Evolutionary conservation across 495 filamentous ascomycete species (phyloP), one percentile per base, ranked within the genome.

Genomic region (Neurospora tetraspora): DNA sequence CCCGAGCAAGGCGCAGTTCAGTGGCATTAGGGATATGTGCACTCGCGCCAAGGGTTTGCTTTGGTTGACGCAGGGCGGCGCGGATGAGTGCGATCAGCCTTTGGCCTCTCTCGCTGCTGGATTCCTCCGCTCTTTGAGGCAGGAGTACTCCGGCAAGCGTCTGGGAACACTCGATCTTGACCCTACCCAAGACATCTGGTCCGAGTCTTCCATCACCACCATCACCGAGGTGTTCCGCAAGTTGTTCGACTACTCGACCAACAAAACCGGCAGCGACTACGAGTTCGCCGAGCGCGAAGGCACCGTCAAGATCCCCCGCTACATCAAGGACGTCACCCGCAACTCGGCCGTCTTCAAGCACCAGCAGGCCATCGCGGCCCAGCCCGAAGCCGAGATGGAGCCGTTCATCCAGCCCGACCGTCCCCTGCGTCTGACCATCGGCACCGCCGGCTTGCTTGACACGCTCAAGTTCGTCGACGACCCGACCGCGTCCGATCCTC

Each of bases 31-130:
- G 65, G 36, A 73, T 0, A 59, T 83, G 8, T 77, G 74, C 69
- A 77, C 75, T 0, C 69, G 74, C n/a, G 70, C 76, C 5, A 73
- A 79, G n/a, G 79, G 84, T 9, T 74, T 82, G 2, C 80, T 84
- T 11, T 90, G 89, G 76, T 47, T 90, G 18, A 78, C 89, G 6
- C 77, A 84, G 39, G 87, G 88, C 0, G 86, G 86, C 36, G 81
- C 70, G 3, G 73, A 72, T 8, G 73, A 76, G 38, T 74, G 70
- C 36, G 72, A 71, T 0, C 73, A 77, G 6, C 81, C 82, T 5
- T 72, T 78, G 9, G 68, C 74, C 1, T 74, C 74, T 23, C 77
- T 82, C 5, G 77, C 78, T 8, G 68, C 76, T 4, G 81, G 81
- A 0, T 80, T 82, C 38, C 77, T 81, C 3, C 74, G 81, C 9